Base-by-base conservation (phyloP, 2,329 filamentous ascomycete genomes). In the Fusarium sublunatum region DNA sequence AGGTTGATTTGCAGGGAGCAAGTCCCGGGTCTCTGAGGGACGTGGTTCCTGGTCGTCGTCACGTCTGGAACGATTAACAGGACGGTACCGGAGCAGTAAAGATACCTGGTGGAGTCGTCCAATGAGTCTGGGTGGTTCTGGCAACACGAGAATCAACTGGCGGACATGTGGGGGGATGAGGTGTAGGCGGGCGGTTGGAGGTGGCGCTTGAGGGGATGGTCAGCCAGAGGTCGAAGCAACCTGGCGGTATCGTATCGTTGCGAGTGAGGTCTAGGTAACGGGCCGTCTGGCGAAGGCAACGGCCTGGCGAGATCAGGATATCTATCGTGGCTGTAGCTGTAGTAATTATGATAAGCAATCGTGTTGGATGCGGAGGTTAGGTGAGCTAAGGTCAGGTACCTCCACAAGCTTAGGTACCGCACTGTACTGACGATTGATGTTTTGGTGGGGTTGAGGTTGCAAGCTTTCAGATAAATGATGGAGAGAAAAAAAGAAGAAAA, bases 121-220 rank as follows among this genome's bases (percentile, higher is more conserved):
- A 70, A 71, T 70, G 58, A 70, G 58, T 61, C 67, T 58, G 64
- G 62, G 63, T 67, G 66, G 60, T 69, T 61, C 61, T 66, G 59
- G 58, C 67, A 60, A 70, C 59, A 70, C 68, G 68, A 70, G 68
- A 64, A 57, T 63, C 60, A 70, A 67, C 69, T 66, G 64, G 66
- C 50, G 48, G 69, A 58, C 67, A 71, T 70, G 69, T 71, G 69
- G 69, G 69, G 69, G 64, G 69, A 66, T 69, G 6, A 34, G 31
- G 31, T 34, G 31, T 49, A 58, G 63, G 60, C 58, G 51, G 64
- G 57, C 67, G 67, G 65, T 63, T 71, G 65, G 48, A 64, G 53
- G 60, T 65, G 64, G 63, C 65, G 69, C 65, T 65, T 59, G 58
- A 19, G 19, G 19, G 19, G 19, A 40, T 35, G n/a, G 62, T 63